A percentile compares a stretch with the other conserved stretches of the same genome.
Conservation (phyloP, 1,284 basidiomycete species). For the Singerocomus inundabilis region DNA sequence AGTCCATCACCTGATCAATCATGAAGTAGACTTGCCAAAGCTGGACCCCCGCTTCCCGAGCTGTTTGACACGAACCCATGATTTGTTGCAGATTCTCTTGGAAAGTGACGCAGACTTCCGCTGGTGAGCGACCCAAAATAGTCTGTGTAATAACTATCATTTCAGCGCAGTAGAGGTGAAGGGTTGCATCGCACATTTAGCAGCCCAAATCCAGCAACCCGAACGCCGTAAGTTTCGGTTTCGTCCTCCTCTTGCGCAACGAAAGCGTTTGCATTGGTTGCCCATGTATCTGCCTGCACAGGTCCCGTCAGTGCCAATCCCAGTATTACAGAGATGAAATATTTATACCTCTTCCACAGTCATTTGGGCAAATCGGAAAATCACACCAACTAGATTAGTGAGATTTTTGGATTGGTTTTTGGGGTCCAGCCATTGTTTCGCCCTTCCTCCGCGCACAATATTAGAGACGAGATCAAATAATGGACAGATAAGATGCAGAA, state of each 20-base stretch:
- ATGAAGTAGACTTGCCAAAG: conserved; percentile 47
- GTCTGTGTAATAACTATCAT: conserved; percentile 43
- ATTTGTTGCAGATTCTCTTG: conserved; percentile 58
- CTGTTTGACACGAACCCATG: conserved; percentile 52
- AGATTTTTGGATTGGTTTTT: conserved; percentile 42
- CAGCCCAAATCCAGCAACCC: conserved; percentile 84
- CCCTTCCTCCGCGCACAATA: conserved; percentile 58
- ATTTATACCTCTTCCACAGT: conserved; percentile 81
- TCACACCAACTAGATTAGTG: conserved; percentile 52
- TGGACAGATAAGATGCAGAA: conserved; percentile 73
- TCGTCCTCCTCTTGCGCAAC: conserved; percentile 96
- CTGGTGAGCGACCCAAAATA: conserved; percentile 67
- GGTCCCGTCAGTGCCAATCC: conserved; percentile 2
- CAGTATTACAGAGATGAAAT: conserved; percentile 1
- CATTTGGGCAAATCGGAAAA: conserved; percentile 83
- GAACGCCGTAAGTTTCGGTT: conserved; percentile 75
- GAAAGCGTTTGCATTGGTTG: conserved; percentile 85
- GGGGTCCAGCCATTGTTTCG: conserved; percentile 59
- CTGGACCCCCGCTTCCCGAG: conserved; percentile 48
- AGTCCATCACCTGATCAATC: background rate
- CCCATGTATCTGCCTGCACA: conserved; percentile 86
- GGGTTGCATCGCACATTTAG: conserved; percentile 55
- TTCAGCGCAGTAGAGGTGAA: conserved; percentile 7
- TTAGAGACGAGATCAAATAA: conserved; percentile 80
- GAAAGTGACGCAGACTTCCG: conserved; percentile 55